phyloP scores from a whole-genome alignment of 1,284 basidiomycete species.

The Peniophora sp. region DNA sequence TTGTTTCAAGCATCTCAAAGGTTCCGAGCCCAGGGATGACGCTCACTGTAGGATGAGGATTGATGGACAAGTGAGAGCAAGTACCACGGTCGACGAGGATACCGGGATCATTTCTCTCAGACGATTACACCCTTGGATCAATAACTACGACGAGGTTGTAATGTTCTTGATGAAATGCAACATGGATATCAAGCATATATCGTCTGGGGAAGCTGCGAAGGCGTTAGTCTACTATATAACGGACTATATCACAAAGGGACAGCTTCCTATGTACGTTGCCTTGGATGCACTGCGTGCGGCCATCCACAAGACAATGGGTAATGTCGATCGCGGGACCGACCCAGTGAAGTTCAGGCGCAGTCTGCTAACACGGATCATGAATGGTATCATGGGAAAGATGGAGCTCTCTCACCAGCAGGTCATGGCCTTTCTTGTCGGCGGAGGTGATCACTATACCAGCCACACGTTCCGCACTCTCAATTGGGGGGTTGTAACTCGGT shows the following conservation, averaged over 20 bases:
- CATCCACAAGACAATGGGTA: constrained; percentile 9
- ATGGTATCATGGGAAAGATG: constrained; percentile 1
- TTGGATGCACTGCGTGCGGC: constrained; percentile 15
- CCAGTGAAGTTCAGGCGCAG: not conserved
- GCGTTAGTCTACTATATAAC: constrained; percentile 21
- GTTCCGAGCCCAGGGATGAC: too few relatives aligned
- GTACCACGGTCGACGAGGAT: constrained; percentile 3
- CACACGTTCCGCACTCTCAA: constrained; percentile 2
- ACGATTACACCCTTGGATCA: constrained; percentile 7
- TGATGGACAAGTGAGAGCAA: constrained; percentile 3
- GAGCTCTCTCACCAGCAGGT: constrained; percentile 6
- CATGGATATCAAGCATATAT: constrained; percentile 23
- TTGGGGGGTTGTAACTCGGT: too few relatives aligned
- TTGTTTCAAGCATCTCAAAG: too few relatives aligned
- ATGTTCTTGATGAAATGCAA: constrained; percentile 18
- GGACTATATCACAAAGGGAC: constrained; percentile 21
- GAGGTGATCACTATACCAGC: constrained; percentile 5
- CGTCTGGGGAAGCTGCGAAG: constrained; percentile 20
- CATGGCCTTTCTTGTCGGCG: constrained; percentile 3
- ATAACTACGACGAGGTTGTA: constrained; percentile 7
- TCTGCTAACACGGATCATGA: not conserved
- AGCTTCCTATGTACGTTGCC: constrained; percentile 13
- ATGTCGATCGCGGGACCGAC: constrained; percentile 2
- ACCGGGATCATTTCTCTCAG: constrained; percentile 3
- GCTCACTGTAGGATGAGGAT: too few relatives aligned